Conservation (phyloP, 1,284 basidiomycete genomes). For the Ceratobasidium sp. region DNA sequence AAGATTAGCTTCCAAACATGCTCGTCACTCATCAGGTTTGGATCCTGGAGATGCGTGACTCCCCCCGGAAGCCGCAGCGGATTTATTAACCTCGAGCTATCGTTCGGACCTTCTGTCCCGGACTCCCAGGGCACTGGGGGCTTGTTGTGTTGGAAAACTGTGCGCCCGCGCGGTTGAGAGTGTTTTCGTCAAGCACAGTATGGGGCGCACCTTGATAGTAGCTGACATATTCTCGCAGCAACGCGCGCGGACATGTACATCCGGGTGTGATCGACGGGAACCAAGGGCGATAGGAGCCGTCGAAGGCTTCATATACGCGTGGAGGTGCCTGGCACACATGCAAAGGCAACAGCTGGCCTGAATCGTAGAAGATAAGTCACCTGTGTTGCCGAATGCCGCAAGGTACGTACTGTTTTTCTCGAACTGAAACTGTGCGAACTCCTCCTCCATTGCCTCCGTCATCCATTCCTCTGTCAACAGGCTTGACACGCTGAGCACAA, state of each 20-base stretch:
- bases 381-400: too few relatives aligned
- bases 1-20: background rate
- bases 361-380: too few relatives aligned
- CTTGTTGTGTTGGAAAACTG: background rate
- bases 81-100: background rate
- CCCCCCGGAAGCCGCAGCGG: background rate
- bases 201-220: background rate
- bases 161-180: background rate
- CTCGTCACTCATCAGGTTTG: background rate
- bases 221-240: background rate
- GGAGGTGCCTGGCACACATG: background rate
- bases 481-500: too few relatives aligned
- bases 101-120: background rate
- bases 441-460: too few relatives aligned
- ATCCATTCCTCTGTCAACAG: too few relatives aligned
- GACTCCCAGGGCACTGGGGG: background rate
- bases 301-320: background rate
- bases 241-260: too few relatives aligned
- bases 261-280: background rate
- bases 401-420: too few relatives aligned
- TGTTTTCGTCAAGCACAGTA: background rate
- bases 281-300: constrained; percentile 10
- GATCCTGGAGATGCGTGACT: background rate
- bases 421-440: too few relatives aligned
- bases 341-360: background rate